These are phyloP conservation scores for Protea cynaroides DNA, from an alignment of 164 flowering plant genomes.

Conservation along the genomic window DNA sequence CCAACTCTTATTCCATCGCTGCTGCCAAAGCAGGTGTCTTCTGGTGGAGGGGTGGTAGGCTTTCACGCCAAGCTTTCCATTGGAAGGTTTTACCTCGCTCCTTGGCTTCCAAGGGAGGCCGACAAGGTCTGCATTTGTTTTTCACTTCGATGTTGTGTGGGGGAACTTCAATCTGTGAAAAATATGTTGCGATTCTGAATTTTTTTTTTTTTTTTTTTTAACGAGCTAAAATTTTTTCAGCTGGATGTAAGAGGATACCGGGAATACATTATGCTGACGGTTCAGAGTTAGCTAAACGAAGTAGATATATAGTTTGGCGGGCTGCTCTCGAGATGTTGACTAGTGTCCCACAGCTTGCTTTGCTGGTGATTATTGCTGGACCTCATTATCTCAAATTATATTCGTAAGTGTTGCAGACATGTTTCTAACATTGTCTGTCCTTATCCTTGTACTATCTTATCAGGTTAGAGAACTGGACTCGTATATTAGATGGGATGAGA, in stretches of 20 bases:
- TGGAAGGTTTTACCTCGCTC: constrained; percentile 81
- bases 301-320: constrained; percentile 67
- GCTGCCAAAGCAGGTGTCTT: constrained; percentile 39
- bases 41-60: constrained; percentile 96
- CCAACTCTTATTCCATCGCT: constrained; percentile 30
- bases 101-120: constrained; percentile 64
- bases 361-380: constrained; percentile 40
- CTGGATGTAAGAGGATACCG: constrained; percentile 71
- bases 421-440: not conserved
- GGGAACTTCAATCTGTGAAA: constrained; percentile 10
- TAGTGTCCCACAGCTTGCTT: constrained; percentile 68
- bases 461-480: constrained; percentile 83
- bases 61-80: constrained; percentile 68
- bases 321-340: constrained; percentile 74
- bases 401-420: not conserved
- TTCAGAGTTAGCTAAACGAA: constrained; percentile 69
- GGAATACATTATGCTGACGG: constrained; percentile 70
- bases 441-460: constrained; percentile 13
- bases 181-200: constrained; percentile 25
- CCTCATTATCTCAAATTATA: not conserved
- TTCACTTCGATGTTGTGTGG: not conserved
- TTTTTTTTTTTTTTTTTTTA: no score
- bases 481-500: constrained; percentile 72
- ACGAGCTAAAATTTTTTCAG: constrained; percentile 47
- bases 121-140: constrained; percentile 57